Evolutionary conservation across 345 rosid species (phyloP).

Genomic region (Murraya koenigii): DNA sequence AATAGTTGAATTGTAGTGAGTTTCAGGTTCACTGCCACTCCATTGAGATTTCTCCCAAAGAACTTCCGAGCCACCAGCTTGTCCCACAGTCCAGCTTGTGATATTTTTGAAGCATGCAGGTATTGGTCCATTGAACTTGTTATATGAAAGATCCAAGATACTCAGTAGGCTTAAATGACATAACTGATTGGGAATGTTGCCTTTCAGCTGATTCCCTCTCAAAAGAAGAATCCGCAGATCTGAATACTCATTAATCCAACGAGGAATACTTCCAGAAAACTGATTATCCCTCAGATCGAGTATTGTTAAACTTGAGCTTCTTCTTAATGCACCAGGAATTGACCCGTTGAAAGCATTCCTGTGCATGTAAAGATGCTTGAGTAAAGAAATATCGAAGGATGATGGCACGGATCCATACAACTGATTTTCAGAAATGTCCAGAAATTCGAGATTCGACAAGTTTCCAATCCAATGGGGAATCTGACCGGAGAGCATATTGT

Average conservation of each 20-base stretch:
- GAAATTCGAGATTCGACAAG: background rate
- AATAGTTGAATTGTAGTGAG: background rate
- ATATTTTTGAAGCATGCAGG: conserved; percentile 1
- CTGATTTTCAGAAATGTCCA: conserved; percentile 1
- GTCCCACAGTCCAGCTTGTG: background rate
- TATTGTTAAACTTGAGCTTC: background rate
- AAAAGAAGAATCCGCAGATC: background rate
- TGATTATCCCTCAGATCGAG: background rate
- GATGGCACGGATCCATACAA: background rate
- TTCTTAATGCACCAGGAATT: background rate
- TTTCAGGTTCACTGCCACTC: background rate
- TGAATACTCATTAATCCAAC: background rate
- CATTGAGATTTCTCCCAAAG: background rate
- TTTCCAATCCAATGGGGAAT: background rate
- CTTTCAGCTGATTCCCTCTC: background rate
- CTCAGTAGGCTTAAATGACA: background rate
- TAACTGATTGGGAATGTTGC: background rate
- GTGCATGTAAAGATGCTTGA: background rate
- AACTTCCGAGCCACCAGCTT: no score
- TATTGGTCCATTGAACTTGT: conserved; percentile 1
- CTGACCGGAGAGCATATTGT: background rate
- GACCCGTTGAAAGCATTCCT: background rate
- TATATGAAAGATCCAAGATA: conserved; percentile 8
- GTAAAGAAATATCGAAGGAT: background rate
- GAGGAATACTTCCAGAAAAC: background rate